These are phyloP conservation scores for Geum urbanum DNA, from an alignment of 306 rosid genomes.

Conservation along the genomic window DNA sequence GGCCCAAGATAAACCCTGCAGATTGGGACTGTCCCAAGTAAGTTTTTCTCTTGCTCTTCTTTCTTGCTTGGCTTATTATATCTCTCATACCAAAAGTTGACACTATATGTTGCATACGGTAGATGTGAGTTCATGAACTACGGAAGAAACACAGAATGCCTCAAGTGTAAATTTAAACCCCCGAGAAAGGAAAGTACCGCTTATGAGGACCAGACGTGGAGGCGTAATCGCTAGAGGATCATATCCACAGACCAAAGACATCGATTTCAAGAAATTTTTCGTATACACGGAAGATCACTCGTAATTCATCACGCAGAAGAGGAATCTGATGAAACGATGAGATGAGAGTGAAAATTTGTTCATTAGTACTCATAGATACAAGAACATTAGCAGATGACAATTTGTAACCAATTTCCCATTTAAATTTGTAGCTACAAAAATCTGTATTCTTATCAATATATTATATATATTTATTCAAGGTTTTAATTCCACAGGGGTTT, in stretches of 20 bases:
- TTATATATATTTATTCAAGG: too few relatives aligned
- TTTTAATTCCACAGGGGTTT: too few relatives aligned
- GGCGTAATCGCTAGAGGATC: slow-evolving; percentile 20
- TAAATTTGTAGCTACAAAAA: too few relatives aligned
- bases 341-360: not conserved
- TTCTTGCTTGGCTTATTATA: too few relatives aligned
- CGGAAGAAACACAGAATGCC: slow-evolving; percentile 43
- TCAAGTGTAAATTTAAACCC: slow-evolving; percentile 53
- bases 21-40: slow-evolving; percentile 91
- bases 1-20: slow-evolving; percentile 49
- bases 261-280: not conserved
- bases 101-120: slow-evolving; percentile 4
- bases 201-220: slow-evolving; percentile 48
- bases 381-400: not conserved
- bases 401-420: too few relatives aligned
- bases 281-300: too few relatives aligned
- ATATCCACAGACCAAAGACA: not conserved
- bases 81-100: not conserved
- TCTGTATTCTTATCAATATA: too few relatives aligned
- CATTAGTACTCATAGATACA: not conserved
- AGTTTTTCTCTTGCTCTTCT: slow-evolving; percentile 31
- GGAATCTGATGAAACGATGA: not conserved
- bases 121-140: slow-evolving; percentile 75
- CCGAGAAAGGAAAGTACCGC: not conserved
- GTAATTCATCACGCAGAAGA: not conserved